Evolutionary conservation across 345 rosid species (phyloP).

Genomic region (Aquilaria malaccensis): DNA sequence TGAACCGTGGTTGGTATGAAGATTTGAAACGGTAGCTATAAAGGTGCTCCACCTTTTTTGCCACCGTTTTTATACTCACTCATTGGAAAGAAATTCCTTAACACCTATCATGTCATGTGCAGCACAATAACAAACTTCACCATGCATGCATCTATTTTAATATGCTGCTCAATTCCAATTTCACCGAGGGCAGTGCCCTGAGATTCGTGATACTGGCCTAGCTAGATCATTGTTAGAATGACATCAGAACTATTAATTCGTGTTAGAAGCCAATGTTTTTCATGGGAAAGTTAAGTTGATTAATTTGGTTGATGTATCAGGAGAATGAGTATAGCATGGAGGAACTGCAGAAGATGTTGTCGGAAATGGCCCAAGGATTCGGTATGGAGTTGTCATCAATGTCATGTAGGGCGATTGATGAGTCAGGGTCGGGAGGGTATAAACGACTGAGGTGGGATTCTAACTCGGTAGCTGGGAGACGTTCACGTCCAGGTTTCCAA

Average conservation of each 20-base stretch:
- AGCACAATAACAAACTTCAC: too few species aligned
- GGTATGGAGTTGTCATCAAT: conserved; percentile 11
- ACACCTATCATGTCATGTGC: too few species aligned
- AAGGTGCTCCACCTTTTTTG: too few species aligned
- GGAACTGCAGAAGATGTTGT: conserved; percentile 41
- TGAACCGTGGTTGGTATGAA: too few species aligned
- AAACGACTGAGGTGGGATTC: conserved; percentile 20
- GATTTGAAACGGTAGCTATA: too few species aligned
- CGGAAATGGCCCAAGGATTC: conserved; percentile 39
- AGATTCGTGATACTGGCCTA: too few species aligned
- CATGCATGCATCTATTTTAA: too few species aligned
- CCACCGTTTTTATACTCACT: too few species aligned
- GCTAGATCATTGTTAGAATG: too few species aligned
- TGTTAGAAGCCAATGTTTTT: not conserved
- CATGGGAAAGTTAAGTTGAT: not conserved
- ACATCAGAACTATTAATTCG: not conserved
- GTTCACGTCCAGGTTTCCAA: conserved; percentile 8
- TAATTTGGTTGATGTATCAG: conserved; percentile 13
- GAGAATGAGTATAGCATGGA: conserved; percentile 33
- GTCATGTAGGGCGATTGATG: conserved; percentile 13
- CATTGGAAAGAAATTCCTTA: too few species aligned
- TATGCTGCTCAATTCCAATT: too few species aligned
- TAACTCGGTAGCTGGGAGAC: not conserved
- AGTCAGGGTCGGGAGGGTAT: not conserved
- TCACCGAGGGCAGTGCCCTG: too few species aligned